phyloP scores from a whole-genome alignment of 306 rosid genomes.

The Rosa persica region DNA sequence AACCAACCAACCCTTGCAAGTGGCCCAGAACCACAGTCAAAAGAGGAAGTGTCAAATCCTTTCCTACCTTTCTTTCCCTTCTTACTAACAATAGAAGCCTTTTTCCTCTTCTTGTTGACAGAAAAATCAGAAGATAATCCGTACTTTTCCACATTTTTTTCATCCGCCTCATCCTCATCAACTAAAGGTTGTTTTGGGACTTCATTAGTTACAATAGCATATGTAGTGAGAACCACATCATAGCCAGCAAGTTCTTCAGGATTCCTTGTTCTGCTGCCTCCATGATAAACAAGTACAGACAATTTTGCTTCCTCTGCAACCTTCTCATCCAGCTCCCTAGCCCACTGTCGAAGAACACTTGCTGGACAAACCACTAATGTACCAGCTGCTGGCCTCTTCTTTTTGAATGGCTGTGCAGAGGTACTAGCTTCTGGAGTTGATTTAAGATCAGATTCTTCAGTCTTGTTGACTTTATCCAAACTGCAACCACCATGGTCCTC shows the following conservation, averaged over 20 bases:
- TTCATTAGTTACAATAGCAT: slow-evolving; percentile 85
- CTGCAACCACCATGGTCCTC: slow-evolving; percentile 52
- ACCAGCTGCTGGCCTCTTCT: slow-evolving; percentile 95
- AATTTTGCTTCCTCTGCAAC: slow-evolving; percentile 70
- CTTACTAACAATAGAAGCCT: slow-evolving; percentile 43
- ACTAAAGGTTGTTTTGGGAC: slow-evolving; percentile 89
- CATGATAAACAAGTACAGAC: slow-evolving; percentile 76
- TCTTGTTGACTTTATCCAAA: slow-evolving; percentile 40
- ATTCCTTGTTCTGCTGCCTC: slow-evolving; percentile 88
- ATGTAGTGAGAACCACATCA: slow-evolving; percentile 97
- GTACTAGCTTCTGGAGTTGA: slow-evolving; percentile 54
- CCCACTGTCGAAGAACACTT: slow-evolving; percentile 96
- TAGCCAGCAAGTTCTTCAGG: slow-evolving; percentile 67
- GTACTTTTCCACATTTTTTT: slow-evolving; percentile 55
- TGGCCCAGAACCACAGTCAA: slow-evolving; percentile 65
- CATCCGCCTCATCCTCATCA: slow-evolving; percentile 81
- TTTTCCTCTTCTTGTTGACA: slow-evolving; percentile 66
- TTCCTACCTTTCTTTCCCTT: slow-evolving; percentile 74
- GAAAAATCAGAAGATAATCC: slow-evolving; percentile 72
- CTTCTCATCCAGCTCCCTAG: slow-evolving; percentile 87
- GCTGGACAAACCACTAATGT: slow-evolving; percentile 98
- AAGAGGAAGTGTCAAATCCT: slow-evolving; percentile 55
- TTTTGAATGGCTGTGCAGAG: slow-evolving; percentile 48
- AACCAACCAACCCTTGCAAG: slow-evolving; percentile 94
- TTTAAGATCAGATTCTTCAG: slow-evolving; percentile 46